Percentiles rank a stretch among this genome's conserved stretches.
Evolutionary conservation across 495 filamentous ascomycete species (phyloP).

Genomic region (Pyrenula massariospora): DNA sequence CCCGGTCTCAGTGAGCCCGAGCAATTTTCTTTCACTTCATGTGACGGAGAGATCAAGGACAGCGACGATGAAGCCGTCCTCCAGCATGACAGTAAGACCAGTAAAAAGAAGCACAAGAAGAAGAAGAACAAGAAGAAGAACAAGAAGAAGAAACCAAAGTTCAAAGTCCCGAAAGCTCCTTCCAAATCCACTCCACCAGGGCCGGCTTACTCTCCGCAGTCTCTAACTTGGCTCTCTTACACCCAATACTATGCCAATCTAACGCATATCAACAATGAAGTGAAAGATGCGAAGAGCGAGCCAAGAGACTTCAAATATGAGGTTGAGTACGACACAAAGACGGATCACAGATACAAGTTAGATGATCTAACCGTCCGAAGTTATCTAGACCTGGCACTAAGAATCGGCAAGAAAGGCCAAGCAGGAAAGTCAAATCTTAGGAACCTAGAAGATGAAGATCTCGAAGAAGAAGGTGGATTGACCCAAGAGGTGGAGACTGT

Average conservation of each 20-base stretch:
- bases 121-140: constrained; percentile 41
- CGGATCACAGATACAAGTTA: constrained; percentile 63
- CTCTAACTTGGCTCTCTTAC: constrained; percentile 62
- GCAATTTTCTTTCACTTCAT: constrained; percentile 10
- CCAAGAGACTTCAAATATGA: constrained; percentile 56
- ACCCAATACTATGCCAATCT: constrained; percentile 92
- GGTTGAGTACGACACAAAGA: constrained; percentile 74
- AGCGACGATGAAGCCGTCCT: constrained; percentile 1
- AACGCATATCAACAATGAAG: constrained; percentile 68
- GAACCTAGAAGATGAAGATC: constrained; percentile 7
- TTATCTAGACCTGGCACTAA: constrained; percentile 63
- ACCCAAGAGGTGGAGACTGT: no score
- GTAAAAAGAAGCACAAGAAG: constrained; percentile 23
- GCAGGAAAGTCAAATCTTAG: constrained; percentile 6
- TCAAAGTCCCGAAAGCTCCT: constrained; percentile 60
- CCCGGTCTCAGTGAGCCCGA: constrained; percentile 13
- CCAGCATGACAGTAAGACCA: background rate
- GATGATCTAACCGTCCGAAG: constrained; percentile 77
- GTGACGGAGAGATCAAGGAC: constrained; percentile 3
- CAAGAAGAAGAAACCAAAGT: constrained; percentile 45
- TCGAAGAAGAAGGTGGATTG: constrained; percentile 10
- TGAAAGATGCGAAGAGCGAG: constrained; percentile 10
- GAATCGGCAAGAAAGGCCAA: constrained; percentile 52
- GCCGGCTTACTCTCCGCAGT: constrained; percentile 82
- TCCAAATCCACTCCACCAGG: constrained; percentile 66